Base-by-base conservation (phyloP, 352 stramenopile species). In the Globisporangium ultimum region DNA sequence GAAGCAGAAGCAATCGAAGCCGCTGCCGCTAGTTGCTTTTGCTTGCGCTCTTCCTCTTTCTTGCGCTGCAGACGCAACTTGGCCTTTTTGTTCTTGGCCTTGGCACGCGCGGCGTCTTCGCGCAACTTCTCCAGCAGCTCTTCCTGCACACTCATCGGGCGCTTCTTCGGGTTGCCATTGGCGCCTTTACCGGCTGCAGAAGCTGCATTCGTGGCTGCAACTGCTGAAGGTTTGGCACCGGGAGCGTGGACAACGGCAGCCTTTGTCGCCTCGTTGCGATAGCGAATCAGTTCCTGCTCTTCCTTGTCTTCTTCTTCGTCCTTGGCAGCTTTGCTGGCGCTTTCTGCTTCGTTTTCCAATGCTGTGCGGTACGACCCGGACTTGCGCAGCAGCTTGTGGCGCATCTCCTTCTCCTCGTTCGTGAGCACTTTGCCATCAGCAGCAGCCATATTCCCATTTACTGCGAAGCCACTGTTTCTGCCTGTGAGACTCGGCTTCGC, bases 51-150 rank as follows among this genome's bases (percentile, higher is more conserved):
- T 46, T 87, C 60, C 51, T 87, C 71, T 61, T 89, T 93, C 67
- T 93, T 93, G 50, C 78, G 77, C 67, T 91, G 79, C 52, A 81
- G 54, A n/a, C 81, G 78, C 60, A 76, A 61, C 55, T 91, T 93
- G n/a, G 68, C 59, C 57, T 93, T 93, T 28, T 79, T 66, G 53
- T 93, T 93, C 64, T 91, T 90, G 24, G 72, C 76, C 46, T 85
- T 89, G 58, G 86, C 87, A 48, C 73, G 71, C 14, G 67, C 73
- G 9, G 75, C 81, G 42, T 91, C 78, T 40, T 89, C 73, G 11
- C 84, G 66, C 55, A 93, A 41, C 36, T 82, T 80, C 22, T 87
- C 80, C 51, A 93, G 64, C 28, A 93, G 58, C 42, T 89, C 71
- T 13, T 93, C 77, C 47, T 93, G 84, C 14, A 74, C 74, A 10